Evolutionary conservation across 768 basidiomycete species (phyloP), one percentile per base, ranked within the genome.

Genomic region (Phlegmacium glaucopus): DNA sequence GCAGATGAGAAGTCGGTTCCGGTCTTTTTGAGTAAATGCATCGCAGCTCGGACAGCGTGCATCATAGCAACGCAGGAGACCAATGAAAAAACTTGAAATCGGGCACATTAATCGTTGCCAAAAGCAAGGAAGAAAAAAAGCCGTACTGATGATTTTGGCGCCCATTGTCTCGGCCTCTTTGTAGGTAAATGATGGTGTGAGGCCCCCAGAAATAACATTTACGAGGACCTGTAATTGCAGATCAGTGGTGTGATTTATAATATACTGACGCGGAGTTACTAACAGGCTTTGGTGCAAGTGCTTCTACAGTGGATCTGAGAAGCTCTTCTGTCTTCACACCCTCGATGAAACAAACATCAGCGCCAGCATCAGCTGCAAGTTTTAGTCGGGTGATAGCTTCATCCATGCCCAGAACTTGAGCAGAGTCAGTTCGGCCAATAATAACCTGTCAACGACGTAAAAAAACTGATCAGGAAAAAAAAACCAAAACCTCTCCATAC

Each of bases 311-410:
- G 1, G 70, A 70, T 47, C 76, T 71, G 12, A 88, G 72, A 17
- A 85, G 76, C 38, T 85, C 80, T 39, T 80, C 74, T 2, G 79
- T 84, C 62, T 79, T 79, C 25, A 88, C 85, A 35, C 87, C 87
- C 61, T 89, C 87, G 29, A 88, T 87, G 65, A 89, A 90, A 63
- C 84, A 88, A 10, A 86, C 85, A 57, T 90, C 87, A 0, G 87
- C 87, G 26, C 87, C 87, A 9, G 77, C 82, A 48, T 82, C 83
- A 1, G 84, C 77, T 8, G 87, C 87, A 16, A 88, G 74, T 61
- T 83, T 79, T 49, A 89, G 69, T 25, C 87, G 78, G 8, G 58
- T 65, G 42, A 87, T 47, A 0, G 86, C 86, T 64, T 88, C 87
- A 18, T 88, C 85, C 85, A 87, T 87, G 25, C 86, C 87, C 25